Conservation (phyloP, 345 rosid species). For the Moricandia moricandioides region DNA sequence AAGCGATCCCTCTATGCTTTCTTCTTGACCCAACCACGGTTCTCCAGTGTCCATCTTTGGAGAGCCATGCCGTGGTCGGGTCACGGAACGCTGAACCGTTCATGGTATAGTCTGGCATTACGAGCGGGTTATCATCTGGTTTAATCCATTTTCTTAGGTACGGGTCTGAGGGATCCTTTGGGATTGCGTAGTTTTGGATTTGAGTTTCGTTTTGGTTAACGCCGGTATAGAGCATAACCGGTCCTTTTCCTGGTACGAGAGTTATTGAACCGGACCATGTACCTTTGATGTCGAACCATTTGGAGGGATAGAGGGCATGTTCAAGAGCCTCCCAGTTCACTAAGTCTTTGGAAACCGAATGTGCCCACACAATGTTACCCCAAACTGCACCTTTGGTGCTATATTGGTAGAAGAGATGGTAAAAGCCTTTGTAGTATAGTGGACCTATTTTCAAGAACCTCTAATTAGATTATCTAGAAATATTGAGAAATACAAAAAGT, state of each 20-base stretch:
- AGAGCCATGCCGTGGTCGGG: slow-evolving; percentile 83
- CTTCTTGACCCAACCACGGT: slow-evolving; percentile 52
- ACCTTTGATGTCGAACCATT: slow-evolving; percentile 67
- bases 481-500: background rate
- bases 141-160: slow-evolving; percentile 77
- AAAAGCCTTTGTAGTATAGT: slow-evolving; percentile 67
- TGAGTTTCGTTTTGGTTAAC: slow-evolving; percentile 47
- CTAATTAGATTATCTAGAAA: background rate
- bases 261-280: slow-evolving; percentile 97
- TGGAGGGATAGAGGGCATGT: slow-evolving; percentile 62
- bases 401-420: slow-evolving; percentile 89
- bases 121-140: slow-evolving; percentile 68
- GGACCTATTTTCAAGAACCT: slow-evolving; percentile 50
- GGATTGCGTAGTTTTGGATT: slow-evolving; percentile 71
- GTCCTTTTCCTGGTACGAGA: slow-evolving; percentile 53
- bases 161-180: slow-evolving; percentile 67
- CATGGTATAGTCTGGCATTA: slow-evolving; percentile 43
- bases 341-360: slow-evolving; percentile 82
- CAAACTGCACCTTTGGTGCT: slow-evolving; percentile 85
- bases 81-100: slow-evolving; percentile 84
- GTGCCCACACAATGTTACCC: slow-evolving; percentile 99
- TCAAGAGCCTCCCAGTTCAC: slow-evolving; percentile 74
- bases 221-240: slow-evolving; percentile 77
- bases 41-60: slow-evolving; percentile 58
- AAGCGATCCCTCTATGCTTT: slow-evolving; percentile 56